Conservation (phyloP, 2,329 filamentous ascomycete species). For the Xylariaceae sp. region DNA sequence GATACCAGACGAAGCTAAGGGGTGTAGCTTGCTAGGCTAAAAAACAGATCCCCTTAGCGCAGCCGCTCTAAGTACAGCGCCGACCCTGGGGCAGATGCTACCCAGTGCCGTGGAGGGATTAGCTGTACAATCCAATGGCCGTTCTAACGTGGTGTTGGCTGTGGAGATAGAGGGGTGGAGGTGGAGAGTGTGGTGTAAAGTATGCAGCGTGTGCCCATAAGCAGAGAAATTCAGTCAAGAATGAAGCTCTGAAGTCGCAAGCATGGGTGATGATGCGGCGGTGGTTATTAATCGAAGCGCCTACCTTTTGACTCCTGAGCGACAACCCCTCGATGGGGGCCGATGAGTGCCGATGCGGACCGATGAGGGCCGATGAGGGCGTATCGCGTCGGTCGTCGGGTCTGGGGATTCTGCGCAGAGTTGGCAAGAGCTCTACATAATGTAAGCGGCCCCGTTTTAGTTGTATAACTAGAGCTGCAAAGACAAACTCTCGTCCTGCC, state of each 20-base stretch:
- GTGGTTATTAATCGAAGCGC: background rate
- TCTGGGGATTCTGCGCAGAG: background rate
- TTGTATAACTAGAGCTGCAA: background rate
- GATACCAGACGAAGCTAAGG: slow-evolving; percentile 6
- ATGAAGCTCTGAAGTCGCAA: background rate
- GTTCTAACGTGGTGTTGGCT: background rate
- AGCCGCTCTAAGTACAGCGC: slow-evolving; percentile 10
- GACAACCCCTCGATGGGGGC: slow-evolving; percentile 10
- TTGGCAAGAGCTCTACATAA: background rate
- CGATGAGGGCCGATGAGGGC: background rate
- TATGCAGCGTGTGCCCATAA: background rate
- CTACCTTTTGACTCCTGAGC: background rate
- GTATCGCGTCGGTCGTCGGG: background rate
- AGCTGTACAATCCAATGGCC: background rate
- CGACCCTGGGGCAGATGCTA: background rate
- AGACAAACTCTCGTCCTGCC: background rate
- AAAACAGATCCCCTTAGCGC: slow-evolving; percentile 8
- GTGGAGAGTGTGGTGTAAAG: background rate
- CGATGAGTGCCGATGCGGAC: background rate
- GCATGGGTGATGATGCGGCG: slow-evolving; percentile 1
- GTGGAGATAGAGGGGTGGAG: background rate
- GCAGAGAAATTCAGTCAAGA: background rate
- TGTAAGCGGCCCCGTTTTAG: too few species aligned
- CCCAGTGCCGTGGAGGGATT: background rate
- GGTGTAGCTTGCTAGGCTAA: slow-evolving; percentile 6